Percentiles rank a stretch among this genome's conserved stretches.
phyloP scores from a whole-genome alignment of 2,329 filamentous ascomycete species.

The Mariannaea sp. region DNA sequence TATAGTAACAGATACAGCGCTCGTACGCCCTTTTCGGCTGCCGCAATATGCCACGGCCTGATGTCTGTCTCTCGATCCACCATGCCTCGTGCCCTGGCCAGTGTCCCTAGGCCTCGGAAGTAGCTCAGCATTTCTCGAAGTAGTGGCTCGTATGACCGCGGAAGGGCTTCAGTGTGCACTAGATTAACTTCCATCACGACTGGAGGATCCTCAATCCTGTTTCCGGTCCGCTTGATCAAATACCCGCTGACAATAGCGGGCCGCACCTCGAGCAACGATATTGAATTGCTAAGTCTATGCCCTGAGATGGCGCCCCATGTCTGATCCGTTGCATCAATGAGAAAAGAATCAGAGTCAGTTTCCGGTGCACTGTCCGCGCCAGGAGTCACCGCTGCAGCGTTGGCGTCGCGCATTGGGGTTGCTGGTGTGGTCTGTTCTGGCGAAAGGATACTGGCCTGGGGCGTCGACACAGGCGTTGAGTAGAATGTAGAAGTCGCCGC shows the following conservation, averaged over 20 bases:
- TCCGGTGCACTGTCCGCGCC: slow-evolving; percentile 51
- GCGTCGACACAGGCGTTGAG: slow-evolving; percentile 71
- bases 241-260: slow-evolving; percentile 68
- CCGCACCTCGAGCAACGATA: slow-evolving; percentile 58
- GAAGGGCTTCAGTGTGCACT: slow-evolving; percentile 58
- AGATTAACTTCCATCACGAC: slow-evolving; percentile 68
- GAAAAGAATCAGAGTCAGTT: slow-evolving; percentile 61
- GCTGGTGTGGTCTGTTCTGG: slow-evolving; percentile 62
- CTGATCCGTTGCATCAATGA: slow-evolving; percentile 75
- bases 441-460: slow-evolving; percentile 62
- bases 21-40: slow-evolving; percentile 69
- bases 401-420: slow-evolving; percentile 51
- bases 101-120: slow-evolving; percentile 69
- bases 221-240: slow-evolving; percentile 66
- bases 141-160: slow-evolving; percentile 64
- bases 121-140: slow-evolving; percentile 72
- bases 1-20: slow-evolving; percentile 69
- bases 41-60: slow-evolving; percentile 79
- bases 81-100: slow-evolving; percentile 70
- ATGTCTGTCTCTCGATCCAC: slow-evolving; percentile 63
- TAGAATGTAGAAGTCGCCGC: slow-evolving; percentile 53
- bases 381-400: slow-evolving; percentile 51
- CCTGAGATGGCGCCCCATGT: slow-evolving; percentile 75
- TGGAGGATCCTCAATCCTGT: slow-evolving; percentile 61
- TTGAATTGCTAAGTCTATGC: slow-evolving; percentile 66